Percentiles rank a stretch among this genome's conserved stretches.
Conservation (phyloP, 306 rosid species). For the Herpetospermum pedunculosum region DNA sequence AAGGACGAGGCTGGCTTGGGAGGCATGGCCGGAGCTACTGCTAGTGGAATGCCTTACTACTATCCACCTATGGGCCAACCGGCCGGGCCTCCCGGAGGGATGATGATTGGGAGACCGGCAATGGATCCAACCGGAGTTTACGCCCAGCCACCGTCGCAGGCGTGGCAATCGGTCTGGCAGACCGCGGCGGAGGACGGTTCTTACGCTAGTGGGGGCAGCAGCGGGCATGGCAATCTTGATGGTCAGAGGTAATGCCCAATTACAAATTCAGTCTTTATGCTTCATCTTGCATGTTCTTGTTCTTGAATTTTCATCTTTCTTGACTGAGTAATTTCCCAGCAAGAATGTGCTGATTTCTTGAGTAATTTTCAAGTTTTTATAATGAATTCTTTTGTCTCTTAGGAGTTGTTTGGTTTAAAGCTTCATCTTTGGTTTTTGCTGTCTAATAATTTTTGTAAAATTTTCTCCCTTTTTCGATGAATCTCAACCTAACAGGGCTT, state of each 20-base stretch:
- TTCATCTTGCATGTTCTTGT: neutral
- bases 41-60: slow-evolving; percentile 74
- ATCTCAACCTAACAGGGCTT: neutral
- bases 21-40: slow-evolving; percentile 49
- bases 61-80: slow-evolving; percentile 93
- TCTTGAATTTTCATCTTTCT: neutral
- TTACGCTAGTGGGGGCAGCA: slow-evolving; percentile 48
- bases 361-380: neutral
- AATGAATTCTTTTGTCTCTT: neutral
- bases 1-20: slow-evolving; percentile 61
- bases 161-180: slow-evolving; percentile 97
- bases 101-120: slow-evolving; percentile 88
- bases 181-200: slow-evolving; percentile 51
- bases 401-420: neutral
- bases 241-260: slow-evolving; percentile 49
- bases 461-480: neutral
- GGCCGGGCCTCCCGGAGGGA: slow-evolving; percentile 41
- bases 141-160: slow-evolving; percentile 90
- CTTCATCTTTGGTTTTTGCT: neutral
- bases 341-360: neutral
- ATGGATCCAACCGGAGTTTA: slow-evolving; percentile 76
- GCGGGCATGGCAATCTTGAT: slow-evolving; percentile 61
- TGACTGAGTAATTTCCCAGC: neutral
- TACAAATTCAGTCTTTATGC: neutral
- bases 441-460: neutral